A percentile compares a stretch with the other conserved stretches of the same genome.
phyloP scores from a whole-genome alignment of 305 asterid genomes.

The Vinca major region DNA sequence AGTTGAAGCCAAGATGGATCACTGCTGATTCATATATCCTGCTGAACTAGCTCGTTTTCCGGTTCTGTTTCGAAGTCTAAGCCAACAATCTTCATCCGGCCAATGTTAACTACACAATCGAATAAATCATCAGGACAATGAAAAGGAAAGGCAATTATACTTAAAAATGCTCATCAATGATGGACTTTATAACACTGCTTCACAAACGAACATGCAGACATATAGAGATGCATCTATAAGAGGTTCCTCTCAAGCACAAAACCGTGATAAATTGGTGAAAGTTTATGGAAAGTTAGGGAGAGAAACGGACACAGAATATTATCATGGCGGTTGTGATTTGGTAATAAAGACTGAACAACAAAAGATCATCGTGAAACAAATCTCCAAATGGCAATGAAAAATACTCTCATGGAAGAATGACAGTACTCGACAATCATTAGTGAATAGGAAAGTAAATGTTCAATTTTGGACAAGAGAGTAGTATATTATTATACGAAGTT shows the following conservation, averaged over 20 bases:
- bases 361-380: neutral
- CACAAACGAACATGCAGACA: neutral
- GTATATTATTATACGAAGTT: neutral
- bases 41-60: slow-evolving; percentile 25
- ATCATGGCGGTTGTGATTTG: neutral
- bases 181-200: neutral
- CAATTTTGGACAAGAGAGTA: too few species aligned
- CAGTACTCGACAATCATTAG: neutral
- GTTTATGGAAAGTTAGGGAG: neutral
- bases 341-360: neutral
- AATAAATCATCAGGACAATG: slow-evolving; percentile 14
- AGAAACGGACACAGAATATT: neutral
- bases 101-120: slow-evolving; percentile 64
- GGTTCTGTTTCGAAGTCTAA: slow-evolving; percentile 48
- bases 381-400: neutral
- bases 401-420: neutral
- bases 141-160: neutral
- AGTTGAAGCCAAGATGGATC: neutral
- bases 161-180: neutral
- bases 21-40: slow-evolving; percentile 10
- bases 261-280: neutral
- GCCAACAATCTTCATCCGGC: slow-evolving; percentile 69
- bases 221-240: neutral
- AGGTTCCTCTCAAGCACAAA: neutral
- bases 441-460: neutral